phyloP scores from a whole-genome alignment of 2,329 filamentous ascomycete species.

The Aspergillus tanneri region DNA sequence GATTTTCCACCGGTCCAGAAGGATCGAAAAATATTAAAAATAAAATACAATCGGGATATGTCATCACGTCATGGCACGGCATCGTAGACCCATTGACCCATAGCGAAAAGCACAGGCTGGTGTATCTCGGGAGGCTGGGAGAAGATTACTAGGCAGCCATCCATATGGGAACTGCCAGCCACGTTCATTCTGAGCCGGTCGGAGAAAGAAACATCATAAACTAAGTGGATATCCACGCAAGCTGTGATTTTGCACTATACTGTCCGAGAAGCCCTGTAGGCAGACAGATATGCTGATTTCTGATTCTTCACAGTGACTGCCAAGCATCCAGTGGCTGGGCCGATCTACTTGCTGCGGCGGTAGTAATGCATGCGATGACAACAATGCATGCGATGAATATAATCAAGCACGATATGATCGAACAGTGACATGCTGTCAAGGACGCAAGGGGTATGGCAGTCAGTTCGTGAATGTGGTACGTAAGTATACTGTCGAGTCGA shows the following conservation, averaged over 20 bases:
- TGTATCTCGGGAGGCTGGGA: slow-evolving; percentile 24
- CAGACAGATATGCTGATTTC: not conserved
- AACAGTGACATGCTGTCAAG: not conserved
- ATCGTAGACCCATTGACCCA: slow-evolving; percentile 15
- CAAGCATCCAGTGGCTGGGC: slow-evolving; percentile 7
- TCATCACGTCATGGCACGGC: slow-evolving; percentile 19
- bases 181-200: slow-evolving; percentile 5
- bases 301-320: not conserved
- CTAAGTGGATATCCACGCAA: not conserved
- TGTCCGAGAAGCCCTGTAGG: no score
- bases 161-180: slow-evolving; percentile 5
- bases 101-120: slow-evolving; percentile 20
- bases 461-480: not conserved
- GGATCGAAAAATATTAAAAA: not conserved
- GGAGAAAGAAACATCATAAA: not conserved
- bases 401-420: no score
- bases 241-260: not conserved
- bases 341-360: slow-evolving; percentile 5
- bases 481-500: slow-evolving; percentile 1
- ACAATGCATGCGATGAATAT: no score
- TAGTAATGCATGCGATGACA: no score
- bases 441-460: not conserved
- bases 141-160: slow-evolving; percentile 18
- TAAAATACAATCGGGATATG: not conserved
- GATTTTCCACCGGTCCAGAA: slow-evolving; percentile 1